Percentiles rank a stretch among this genome's conserved stretches.
Evolutionary conservation across 306 rosid species (phyloP).

Genomic region (Pterocarpus macrocarpus): DNA sequence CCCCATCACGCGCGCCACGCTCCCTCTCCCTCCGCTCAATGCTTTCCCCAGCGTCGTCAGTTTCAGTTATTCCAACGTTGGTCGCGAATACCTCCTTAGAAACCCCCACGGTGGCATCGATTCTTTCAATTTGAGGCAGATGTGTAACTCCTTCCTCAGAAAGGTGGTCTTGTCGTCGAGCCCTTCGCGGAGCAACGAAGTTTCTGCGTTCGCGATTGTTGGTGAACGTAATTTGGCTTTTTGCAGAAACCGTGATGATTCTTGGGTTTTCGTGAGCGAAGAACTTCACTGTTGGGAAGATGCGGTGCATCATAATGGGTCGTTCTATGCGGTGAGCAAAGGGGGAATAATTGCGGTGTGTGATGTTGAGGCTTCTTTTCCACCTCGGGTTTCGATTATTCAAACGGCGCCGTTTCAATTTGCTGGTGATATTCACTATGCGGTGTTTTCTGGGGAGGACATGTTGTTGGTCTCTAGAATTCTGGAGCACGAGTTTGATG

Average conservation of each 20-base stretch:
- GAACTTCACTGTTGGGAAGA: constrained; percentile 64
- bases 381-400: constrained; percentile 49
- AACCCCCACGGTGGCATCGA: constrained; percentile 42
- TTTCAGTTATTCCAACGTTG: constrained; percentile 65
- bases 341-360: constrained; percentile 62
- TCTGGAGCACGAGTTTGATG: constrained; percentile 51
- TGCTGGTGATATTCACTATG: constrained; percentile 62
- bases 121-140: constrained; percentile 55
- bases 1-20: constrained; percentile 60
- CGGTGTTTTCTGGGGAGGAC: constrained; percentile 60
- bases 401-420: constrained; percentile 5
- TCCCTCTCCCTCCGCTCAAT: constrained; percentile 67
- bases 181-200: constrained; percentile 41
- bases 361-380: constrained; percentile 42
- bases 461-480: constrained; percentile 59
- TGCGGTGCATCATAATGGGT: constrained; percentile 45
- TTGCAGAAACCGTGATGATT: constrained; percentile 52
- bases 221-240: constrained; percentile 56
- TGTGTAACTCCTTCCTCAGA: constrained; percentile 65
- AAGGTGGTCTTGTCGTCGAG: constrained; percentile 67
- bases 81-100: constrained; percentile 60
- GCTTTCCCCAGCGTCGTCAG: constrained; percentile 67
- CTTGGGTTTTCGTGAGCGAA: constrained; percentile 60
- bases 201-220: constrained; percentile 65
- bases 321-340: constrained; percentile 69